phyloP scores from a whole-genome alignment of 495 filamentous ascomycete species.

The Rostrohypoxylon terebratum region DNA sequence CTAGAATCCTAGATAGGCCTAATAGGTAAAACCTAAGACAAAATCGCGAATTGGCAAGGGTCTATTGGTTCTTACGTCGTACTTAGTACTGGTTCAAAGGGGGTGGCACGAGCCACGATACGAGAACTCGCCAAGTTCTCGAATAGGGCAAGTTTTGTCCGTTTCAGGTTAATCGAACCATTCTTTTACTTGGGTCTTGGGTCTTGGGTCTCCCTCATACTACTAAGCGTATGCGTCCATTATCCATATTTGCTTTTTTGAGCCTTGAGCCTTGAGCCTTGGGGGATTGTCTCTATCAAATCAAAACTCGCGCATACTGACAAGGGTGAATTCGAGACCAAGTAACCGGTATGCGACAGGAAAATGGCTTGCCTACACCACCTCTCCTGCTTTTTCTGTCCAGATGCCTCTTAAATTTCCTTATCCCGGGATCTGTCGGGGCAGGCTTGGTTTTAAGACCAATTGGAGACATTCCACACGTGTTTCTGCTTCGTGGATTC shows the following conservation, averaged over 20 bases:
- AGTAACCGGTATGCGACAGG: background rate
- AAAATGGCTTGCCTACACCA: background rate
- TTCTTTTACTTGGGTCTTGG: background rate
- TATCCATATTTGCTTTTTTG: background rate
- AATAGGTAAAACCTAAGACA: constrained; percentile 1
- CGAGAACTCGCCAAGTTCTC: constrained; percentile 20
- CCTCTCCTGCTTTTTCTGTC: background rate
- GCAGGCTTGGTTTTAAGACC: background rate
- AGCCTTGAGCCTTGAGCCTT: background rate
- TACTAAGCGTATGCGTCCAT: too few relatives aligned
- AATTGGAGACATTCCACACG: constrained; percentile 12
- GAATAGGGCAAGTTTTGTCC: constrained; percentile 18
- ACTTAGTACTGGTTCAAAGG: constrained; percentile 19
- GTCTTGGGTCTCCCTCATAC: background rate
- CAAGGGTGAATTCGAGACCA: background rate
- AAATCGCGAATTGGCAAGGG: constrained; percentile 20
- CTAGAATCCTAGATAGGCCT: background rate
- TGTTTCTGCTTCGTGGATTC: constrained; percentile 17
- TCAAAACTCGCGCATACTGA: background rate
- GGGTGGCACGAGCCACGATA: constrained; percentile 34
- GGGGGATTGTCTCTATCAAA: background rate
- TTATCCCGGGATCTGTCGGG: background rate
- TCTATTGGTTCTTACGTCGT: background rate
- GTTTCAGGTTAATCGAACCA: constrained; percentile 16
- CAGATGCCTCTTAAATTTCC: background rate